Evolutionary conservation across 805 yeast genomes (phyloP).

Genomic region (Torulaspora delbrueckii): DNA sequence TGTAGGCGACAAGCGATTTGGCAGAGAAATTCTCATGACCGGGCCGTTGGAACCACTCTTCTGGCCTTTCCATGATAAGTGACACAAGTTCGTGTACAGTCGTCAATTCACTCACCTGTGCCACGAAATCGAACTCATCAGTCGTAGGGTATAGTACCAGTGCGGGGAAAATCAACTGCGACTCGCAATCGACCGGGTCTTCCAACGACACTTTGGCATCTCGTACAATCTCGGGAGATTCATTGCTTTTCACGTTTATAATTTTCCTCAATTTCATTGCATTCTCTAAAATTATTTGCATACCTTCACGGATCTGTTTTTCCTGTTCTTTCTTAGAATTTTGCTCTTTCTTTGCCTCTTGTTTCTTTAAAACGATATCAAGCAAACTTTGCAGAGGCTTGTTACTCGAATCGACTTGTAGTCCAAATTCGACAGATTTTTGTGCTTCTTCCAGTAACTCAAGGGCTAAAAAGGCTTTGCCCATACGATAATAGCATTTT

Average conservation of each 20-base stretch:
- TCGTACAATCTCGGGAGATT: slow-evolving; percentile 54
- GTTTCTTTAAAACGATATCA: slow-evolving; percentile 39
- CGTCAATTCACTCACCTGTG: slow-evolving; percentile 65
- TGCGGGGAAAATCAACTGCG: slow-evolving; percentile 79
- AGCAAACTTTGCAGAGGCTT: slow-evolving; percentile 48
- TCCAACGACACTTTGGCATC: slow-evolving; percentile 54
- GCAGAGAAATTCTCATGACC: slow-evolving; percentile 55
- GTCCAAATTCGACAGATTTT: slow-evolving; percentile 61
- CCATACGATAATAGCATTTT: slow-evolving; percentile 84
- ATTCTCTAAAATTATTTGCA: slow-evolving; percentile 43
- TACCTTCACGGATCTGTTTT: slow-evolving; percentile 36
- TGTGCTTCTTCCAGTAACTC: slow-evolving; percentile 68
- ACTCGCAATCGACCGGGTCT: slow-evolving; percentile 60
- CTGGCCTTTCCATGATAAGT: slow-evolving; percentile 59
- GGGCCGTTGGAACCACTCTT: slow-evolving; percentile 58
- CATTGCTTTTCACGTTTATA: slow-evolving; percentile 43
- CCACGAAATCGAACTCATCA: slow-evolving; percentile 78
- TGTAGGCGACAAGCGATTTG: slow-evolving; percentile 61
- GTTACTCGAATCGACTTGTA: slow-evolving; percentile 55
- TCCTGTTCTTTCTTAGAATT: slow-evolving; percentile 23
- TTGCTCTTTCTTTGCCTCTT: slow-evolving; percentile 33
- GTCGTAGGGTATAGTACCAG: slow-evolving; percentile 75
- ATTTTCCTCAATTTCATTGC: slow-evolving; percentile 62
- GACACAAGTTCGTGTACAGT: slow-evolving; percentile 61
- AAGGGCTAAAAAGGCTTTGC: slow-evolving; percentile 68